Evolutionary conservation across 2,329 filamentous ascomycete genomes (phyloP), one percentile per base, ranked within the genome.

Genomic region (Ophiostoma piceae): DNA sequence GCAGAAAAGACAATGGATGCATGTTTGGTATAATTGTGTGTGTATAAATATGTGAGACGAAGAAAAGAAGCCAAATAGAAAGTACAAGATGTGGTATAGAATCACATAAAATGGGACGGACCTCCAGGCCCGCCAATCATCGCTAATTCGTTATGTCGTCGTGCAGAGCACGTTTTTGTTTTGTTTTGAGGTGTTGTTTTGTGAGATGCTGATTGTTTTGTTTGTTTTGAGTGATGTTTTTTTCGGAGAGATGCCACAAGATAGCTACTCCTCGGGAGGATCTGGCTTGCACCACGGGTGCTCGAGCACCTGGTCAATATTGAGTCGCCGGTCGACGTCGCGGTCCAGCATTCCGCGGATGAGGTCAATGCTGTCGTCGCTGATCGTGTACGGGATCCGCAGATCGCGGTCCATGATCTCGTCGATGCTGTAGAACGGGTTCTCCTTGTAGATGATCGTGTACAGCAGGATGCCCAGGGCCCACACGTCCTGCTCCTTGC

Each of bases 381-480:
- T 93, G 82, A 94, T 88, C 43, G 90, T 86, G 78, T 92, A 97
- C 0, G 95, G 95, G 37, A 99, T 90, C 66, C 95, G 88, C 71
- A 99, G 83, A 75, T 97, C 94, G 76, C 94, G 94, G 78, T 99
- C 95, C 87, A 98, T 96, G 77, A 99, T 99, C 83, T 99, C 95
- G 79, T 99, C 95, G 76, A 98, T 95, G 79, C 91, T 96, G 84
- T 98, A 98, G 79, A 97, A 99, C 0, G 95, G 94, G 77, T 99
- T 99, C 81, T 99, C 95, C 81, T 98, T 99, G 85, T 99, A 99
- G 76, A 98, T 91, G 77, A 99, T 97, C 37, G 95, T 99, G 82
- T 99, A 99, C 16, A 99, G 87, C 35, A 99, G 85, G 76, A 99
- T 98, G 32, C 95, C 95, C 19, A 99, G 85, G 0, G 95, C 95